Evolutionary conservation across 2,329 filamentous ascomycete genomes (phyloP), one percentile per base, ranked within the genome.

Genomic region (Fusarium sp.): DNA sequence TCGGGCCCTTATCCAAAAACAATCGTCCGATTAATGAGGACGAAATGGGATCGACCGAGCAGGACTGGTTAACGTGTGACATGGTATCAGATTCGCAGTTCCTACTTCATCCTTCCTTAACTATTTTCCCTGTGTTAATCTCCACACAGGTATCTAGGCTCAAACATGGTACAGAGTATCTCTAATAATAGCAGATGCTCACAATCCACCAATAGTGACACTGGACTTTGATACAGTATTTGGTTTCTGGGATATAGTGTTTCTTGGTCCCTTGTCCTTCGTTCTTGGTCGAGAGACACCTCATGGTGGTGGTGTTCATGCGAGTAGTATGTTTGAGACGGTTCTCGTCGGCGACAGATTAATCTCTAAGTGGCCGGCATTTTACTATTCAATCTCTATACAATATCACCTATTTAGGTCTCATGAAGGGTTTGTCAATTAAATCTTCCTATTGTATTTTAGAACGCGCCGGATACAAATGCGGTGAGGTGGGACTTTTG

Each of bases 341-440:
- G 16, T 42, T 30, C 11, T 33, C 20, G 65, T 62, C 33, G 28
- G 60, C 42, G 9, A 55, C 31, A 53, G 20, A 61, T 53, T 69
- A 26, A 47, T 30, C 23, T 28, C 12, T 18, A 28, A 40, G 28
- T 8, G 15, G 47, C 16, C 8, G 38, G 6, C 26, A 16, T 15
- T 28, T 11, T 10, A 28, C 8, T 20, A 30, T 1, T 16, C 26
- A 12, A 8, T n/a, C 12, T 4, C 28, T 40, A 8, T 15, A 15
- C 13, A 6, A 15, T 38, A 9, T 51, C 9, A 12, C 26, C 18
- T 13, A n/a, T 38, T 9, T 10, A 38, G 11, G 13, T 18, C 28
- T 13, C 18, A 12, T 12, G 12, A 45, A 13, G 6, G 16, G 11
- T 9, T 23, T 6, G n/a, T 9, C 8, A 6, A 15, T 34, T 50